Base-by-base conservation (phyloP, 345 rosid genomes). In the Physaria fendleri region DNA sequence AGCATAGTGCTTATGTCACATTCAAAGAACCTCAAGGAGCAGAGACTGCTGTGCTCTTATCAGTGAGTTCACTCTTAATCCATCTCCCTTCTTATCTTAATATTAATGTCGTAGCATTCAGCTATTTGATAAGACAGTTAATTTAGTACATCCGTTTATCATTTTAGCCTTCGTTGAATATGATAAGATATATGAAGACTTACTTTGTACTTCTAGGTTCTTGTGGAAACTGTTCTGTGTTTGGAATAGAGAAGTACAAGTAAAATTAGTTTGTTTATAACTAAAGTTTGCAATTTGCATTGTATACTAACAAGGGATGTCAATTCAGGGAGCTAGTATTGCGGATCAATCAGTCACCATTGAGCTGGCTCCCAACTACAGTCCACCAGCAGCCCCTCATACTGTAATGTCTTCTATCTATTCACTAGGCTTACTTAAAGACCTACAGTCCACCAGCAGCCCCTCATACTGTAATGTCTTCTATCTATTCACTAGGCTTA, bases 11-110 rank as follows among this genome's bases (percentile, higher is more conserved):
- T 15, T 84, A 76, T 75, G 85, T 89, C 71, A 81, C 89, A 44
- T 89, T 84, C 80, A 89, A 79, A 72, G 91, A 85, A 69, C 55
- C 82, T 54, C 87, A 82, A 72, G 97, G 91, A 59, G 95, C 95
- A 22, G 89, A 83, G 40, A 89, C 97, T 35, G 95, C 91, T 59
- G 87, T 82, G 56, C 91, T 87, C 62, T 89, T 91, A 70, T 81
- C 96, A 16, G 98, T 91, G 56, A 20, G 76, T 71, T 37, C n/a
- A 24, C 27, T 64, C 11, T 40, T 48, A 14, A 6, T 63, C 48
- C 25, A 18, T 20, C 8, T 17, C 20, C 9, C 54, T n/a, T 29
- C 9, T 25, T 42, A n/a, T 38, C 57, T 15, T 47, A 3, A 21
- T 72, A 18, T 48, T 17, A 5, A 2, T 27, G 30, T n/a, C n/a